These are phyloP conservation scores for Epichloe bromicola DNA, from an alignment of 2,329 filamentous ascomycete genomes.

Conservation along the genomic window DNA sequence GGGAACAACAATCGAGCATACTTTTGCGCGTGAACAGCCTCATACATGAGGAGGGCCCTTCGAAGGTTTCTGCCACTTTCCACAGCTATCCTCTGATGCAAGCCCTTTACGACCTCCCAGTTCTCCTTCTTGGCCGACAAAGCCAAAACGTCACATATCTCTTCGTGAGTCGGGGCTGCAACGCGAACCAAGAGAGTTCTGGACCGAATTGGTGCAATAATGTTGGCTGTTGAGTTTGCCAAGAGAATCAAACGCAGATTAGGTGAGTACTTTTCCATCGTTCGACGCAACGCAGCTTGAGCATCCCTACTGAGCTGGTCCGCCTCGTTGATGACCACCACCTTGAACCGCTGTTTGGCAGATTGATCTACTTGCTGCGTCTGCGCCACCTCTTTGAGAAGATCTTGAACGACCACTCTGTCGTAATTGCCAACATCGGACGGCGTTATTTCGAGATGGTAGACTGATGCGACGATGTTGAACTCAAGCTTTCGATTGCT, in stretches of 20 bases:
- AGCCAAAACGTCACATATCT: slow-evolving; percentile 71
- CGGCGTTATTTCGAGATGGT: slow-evolving; percentile 96
- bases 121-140: slow-evolving; percentile 63
- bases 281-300: slow-evolving; percentile 83
- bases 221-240: slow-evolving; percentile 94
- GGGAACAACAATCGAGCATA: slow-evolving; percentile 30
- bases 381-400: slow-evolving; percentile 95
- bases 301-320: slow-evolving; percentile 90
- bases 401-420: slow-evolving; percentile 85
- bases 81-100: slow-evolving; percentile 76
- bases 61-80: slow-evolving; percentile 87
- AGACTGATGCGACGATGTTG: slow-evolving; percentile 94
- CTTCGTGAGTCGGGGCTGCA: slow-evolving; percentile 69
- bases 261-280: slow-evolving; percentile 98
- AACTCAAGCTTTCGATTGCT: slow-evolving; percentile 97
- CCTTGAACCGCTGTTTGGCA: slow-evolving; percentile 89
- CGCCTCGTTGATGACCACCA: slow-evolving; percentile 97
- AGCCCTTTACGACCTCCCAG: slow-evolving; percentile 60
- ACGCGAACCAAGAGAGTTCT: slow-evolving; percentile 85
- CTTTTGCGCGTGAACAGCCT: slow-evolving; percentile 96
- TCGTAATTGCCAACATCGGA: slow-evolving; percentile 96
- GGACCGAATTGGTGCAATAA: slow-evolving; percentile 94
- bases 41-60: slow-evolving; percentile 87
- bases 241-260: slow-evolving; percentile 85
- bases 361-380: slow-evolving; percentile 95